Conservation (phyloP, 140 eudicot genomes). For the Senecio squalidus region DNA sequence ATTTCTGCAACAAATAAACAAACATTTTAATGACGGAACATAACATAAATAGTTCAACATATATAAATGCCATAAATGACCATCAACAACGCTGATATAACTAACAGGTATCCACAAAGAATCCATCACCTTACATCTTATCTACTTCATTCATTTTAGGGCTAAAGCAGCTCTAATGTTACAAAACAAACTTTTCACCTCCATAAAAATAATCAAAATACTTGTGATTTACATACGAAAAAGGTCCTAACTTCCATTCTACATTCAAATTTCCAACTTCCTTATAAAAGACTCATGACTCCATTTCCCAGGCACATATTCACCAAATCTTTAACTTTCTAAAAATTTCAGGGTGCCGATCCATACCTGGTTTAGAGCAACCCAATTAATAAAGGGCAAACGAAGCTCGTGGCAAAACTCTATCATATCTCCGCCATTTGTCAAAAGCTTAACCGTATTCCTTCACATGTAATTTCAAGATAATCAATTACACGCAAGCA, state of each 20-base stretch:
- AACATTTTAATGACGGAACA: slow-evolving; percentile 2
- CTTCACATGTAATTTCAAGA: slow-evolving; percentile 30
- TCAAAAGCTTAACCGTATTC: slow-evolving; percentile 67
- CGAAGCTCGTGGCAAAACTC: slow-evolving; percentile 93
- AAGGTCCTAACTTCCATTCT: too few relatives aligned
- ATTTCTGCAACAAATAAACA: slow-evolving; percentile 51
- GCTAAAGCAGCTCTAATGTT: neutral
- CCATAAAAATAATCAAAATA: too few relatives aligned
- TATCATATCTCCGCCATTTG: slow-evolving; percentile 85
- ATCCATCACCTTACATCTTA: neutral
- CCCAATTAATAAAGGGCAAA: slow-evolving; percentile 79
- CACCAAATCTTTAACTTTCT: neutral
- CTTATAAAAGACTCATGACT: neutral
- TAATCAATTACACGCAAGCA: neutral
- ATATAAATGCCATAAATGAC: slow-evolving; percentile 8
- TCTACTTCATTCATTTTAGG: neutral
- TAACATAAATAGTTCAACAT: neutral
- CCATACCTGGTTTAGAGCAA: slow-evolving; percentile 66
- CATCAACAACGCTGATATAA: neutral
- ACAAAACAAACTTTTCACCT: too few relatives aligned
- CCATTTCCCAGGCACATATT: neutral
- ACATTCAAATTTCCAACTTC: slow-evolving; percentile 1
- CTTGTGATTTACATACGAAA: too few relatives aligned
- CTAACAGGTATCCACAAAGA: neutral
- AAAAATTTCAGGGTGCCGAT: neutral